These are phyloP conservation scores for Clarireedia monteithiana DNA, from an alignment of 2,329 filamentous ascomycete species.

Conservation along the genomic window DNA sequence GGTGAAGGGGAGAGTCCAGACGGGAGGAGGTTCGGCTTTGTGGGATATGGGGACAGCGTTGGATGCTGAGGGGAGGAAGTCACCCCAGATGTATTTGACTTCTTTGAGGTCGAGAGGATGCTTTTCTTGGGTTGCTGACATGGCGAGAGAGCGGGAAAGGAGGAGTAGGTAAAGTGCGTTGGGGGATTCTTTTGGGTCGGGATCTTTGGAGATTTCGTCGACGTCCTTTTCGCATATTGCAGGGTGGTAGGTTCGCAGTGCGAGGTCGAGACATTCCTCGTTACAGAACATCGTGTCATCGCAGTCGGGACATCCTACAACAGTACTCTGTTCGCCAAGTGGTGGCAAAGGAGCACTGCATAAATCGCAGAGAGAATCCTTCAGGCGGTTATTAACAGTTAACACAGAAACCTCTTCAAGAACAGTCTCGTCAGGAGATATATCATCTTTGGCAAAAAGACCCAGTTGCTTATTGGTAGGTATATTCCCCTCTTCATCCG, in stretches of 20 bases:
- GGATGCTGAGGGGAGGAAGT: constrained; percentile 46
- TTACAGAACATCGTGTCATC: constrained; percentile 61
- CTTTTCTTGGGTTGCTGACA: constrained; percentile 50
- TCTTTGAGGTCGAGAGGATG: constrained; percentile 58
- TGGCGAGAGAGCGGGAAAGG: constrained; percentile 54
- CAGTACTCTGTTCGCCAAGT: constrained; percentile 38
- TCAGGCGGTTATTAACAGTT: constrained; percentile 81
- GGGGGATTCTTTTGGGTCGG: constrained; percentile 50
- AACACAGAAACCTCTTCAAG: constrained; percentile 78
- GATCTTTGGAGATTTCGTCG: constrained; percentile 57
- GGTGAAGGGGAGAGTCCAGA: constrained; percentile 68
- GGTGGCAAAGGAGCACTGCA: constrained; percentile 69
- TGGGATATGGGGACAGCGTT: constrained; percentile 48
- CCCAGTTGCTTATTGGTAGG: constrained; percentile 71
- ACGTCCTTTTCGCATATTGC: constrained; percentile 59
- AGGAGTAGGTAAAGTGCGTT: constrained; percentile 56
- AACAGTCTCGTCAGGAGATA: constrained; percentile 67
- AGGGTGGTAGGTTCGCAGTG: constrained; percentile 54
- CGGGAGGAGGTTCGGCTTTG: constrained; percentile 48
- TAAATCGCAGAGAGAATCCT: constrained; percentile 82
- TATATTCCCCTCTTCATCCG: constrained; percentile 41
- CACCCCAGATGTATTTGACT: constrained; percentile 63
- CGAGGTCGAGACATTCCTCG: constrained; percentile 48
- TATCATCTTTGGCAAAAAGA: constrained; percentile 79
- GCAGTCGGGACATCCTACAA: constrained; percentile 52